Base-by-base conservation (phyloP, 169 alveolate genomes). In the Amoebophrya sp. region DNA sequence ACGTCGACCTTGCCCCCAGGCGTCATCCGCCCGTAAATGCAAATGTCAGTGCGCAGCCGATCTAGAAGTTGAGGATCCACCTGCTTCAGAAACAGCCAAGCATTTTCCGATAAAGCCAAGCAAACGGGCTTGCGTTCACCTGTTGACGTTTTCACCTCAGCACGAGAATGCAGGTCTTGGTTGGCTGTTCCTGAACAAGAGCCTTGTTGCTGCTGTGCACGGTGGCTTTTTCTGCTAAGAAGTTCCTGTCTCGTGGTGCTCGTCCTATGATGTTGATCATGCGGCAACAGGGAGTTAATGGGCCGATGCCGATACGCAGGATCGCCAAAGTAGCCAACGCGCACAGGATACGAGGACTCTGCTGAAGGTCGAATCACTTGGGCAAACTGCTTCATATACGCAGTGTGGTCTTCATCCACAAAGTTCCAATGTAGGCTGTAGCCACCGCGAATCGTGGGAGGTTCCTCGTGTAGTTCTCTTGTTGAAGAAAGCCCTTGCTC, bases 1-100 rank as follows among this genome's bases (percentile, higher is more conserved):
- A 92, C 92, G 83, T 29, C 18, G 41, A 39, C 89, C 33, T 91
- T 41, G 18, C 78, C 93, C 38, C 41, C 76, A 12, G 95, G 95
- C 6, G 93, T 91, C 91, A 89, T 91, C 47, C 95, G 89, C 14
- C 93, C 95, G 91, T 78, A 93, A 14, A 93, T 89, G 40, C 94
- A 41, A 10, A 91, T 91, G 36, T 90, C 54, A 36, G 18, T 10
- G 83, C n/a, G 83, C 36, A 65, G 26, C 33, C 0, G 2, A 0
- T 65, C 83, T 36, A 18, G 33, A 6, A 65, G 26, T 6, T 26
- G 38, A 29, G 2, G 83, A 36, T 65, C 83, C 36, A 26, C 36
- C 33, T 1, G 33, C 83, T 65, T 65, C 33, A 65, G 83, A 26
- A 65, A 65, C 83, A 65, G 83, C 83, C 18, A 0, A 29, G 83